Base-by-base conservation (phyloP, 345 rosid species). In the Melastoma malabathricum region DNA sequence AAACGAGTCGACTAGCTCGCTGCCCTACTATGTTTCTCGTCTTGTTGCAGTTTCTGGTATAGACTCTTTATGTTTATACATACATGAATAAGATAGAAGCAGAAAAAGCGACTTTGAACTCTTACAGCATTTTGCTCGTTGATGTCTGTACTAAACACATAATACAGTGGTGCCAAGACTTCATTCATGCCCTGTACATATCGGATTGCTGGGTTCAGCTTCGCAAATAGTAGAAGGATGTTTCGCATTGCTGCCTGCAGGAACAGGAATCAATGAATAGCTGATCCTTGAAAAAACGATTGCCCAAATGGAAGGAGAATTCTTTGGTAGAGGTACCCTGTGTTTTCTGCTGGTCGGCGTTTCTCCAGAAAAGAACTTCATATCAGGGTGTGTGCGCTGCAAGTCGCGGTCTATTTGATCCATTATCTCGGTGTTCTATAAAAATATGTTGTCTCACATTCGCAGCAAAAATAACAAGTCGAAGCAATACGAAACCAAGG, bases 171-270 rank as follows among this genome's bases (percentile, higher is more conserved):
- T 13, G 86, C 84, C 75, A 83, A 66, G 64, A 83, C 86, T 71
- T 83, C 92, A 39, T 83, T 79, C 92, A 80, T 83, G 63, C 92
- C 92, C 73, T 83, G 92, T 18, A 80, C 86, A 64, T 80, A 83
- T 38, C 82, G 67, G 55, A 83, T 80, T 13, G 77, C 86, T 13
- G 90, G 90, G 71, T 82, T 82, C 52, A 82, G 74, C 61, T 82
- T 82, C 31, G 86, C 74, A 57, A 83, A 83, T 34, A 83, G 57
- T 48, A 77, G 78, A 64, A 83, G 92, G 59, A 83, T 68, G 57
- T 63, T 73, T 68, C 76, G 77, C 86, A 83, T 80, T 59, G 86
- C 74, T 69, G 69, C 77, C 92, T 83, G 63, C 38, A 61, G 55
- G 50, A 17, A 38, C 38, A 49, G 23, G 31, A 1, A 18, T 22